Evolutionary conservation across 768 basidiomycete genomes (phyloP), one percentile per base, ranked within the genome.

Genomic region (Hysterangium stoloniferum): DNA sequence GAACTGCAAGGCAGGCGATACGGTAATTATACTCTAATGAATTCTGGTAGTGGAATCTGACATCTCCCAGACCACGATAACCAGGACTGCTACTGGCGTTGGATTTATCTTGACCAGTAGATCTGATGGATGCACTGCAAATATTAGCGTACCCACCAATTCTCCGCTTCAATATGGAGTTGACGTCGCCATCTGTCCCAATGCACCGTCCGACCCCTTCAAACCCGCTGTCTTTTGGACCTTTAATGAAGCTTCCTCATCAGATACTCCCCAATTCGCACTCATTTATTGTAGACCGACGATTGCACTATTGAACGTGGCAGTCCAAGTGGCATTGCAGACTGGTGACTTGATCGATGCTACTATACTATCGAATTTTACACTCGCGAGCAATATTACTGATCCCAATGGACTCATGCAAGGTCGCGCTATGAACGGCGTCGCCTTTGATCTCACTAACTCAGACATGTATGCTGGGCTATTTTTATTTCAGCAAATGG

Each of bases 181-280:
- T 6, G 42, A 41, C 3, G 35, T 28, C 17, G 49, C 45, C 13
- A 44, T 24, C 3, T 51, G 49, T 22, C 28, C 48, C n/a, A 28
- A 32, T 37, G 41, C 17, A 9, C 9, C 59, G 7, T 63, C 66
- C 3, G 56, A 62, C 11, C 63, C 72, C 36, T 76, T 76, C 35
- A 68, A 62, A 13, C 77, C 78, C 0, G 67, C 76, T 15, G 65
- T 77, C 20, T 78, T 79, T 58, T 81, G 78, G 79, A 76, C 78
- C 60, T 78, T 79, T 61, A 66, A 66, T 46, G 52, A 62, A n/a
- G 71, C 75, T 13, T 41, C 56, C 24, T 58, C 71, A 1, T 56
- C 53, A 45, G 67, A 73, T 3, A 71, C 74, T 20, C 72, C 74
- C 5, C 72, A 74, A 5, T 65, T 76, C 44, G 25, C 49, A 7